Base-by-base conservation (phyloP, 2,329 filamentous ascomycete species). In the Venturia pyrina region DNA sequence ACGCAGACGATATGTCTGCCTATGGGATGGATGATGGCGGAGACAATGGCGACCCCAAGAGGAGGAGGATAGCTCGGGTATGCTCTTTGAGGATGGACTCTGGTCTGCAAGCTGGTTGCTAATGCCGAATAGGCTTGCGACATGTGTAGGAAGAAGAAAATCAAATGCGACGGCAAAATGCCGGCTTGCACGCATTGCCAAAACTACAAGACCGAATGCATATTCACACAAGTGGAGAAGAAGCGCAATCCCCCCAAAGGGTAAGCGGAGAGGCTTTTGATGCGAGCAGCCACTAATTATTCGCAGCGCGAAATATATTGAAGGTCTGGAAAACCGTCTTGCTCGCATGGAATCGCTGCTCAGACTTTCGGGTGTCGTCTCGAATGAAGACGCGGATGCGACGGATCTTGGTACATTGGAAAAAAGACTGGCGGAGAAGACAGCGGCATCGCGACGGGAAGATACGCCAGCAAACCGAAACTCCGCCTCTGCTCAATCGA, bases 161-260 rank as follows among this genome's bases (percentile, higher is more conserved):
- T 98, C 78, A 98, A 98, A 79, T 98, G 93, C 78, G 95, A 98
- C 75, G 93, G 95, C 70, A 96, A 96, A 79, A 86, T 96, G 78
- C 93, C 95, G 46, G 87, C 92, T 68, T 99, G 95, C 78, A 93
- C 91, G 8, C 95, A 98, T 78, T 99, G 93, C 77, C 89, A 89
- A 76, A 98, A 97, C 77, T 97, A 97, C 82, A 97, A 97, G 82
- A 97, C 93, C 5, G 92, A 96, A 72, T 99, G 93, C 76, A 86
- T 96, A 71, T 98, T 98, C 75, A 98, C 95, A 0, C 92, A 96
- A 75, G 93, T 98, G 46, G 95, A 99, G 80, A 99, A 99, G 87
- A 99, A 99, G 83, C 86, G 95, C 67, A 95, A 90, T 76, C 93
- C 95, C 64, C 95, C 93, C 0, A 99, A 98, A 82, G 93, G 95